Evolutionary conservation across 345 rosid genomes (phyloP).

Genomic region (Streptanthus diversifolius): DNA sequence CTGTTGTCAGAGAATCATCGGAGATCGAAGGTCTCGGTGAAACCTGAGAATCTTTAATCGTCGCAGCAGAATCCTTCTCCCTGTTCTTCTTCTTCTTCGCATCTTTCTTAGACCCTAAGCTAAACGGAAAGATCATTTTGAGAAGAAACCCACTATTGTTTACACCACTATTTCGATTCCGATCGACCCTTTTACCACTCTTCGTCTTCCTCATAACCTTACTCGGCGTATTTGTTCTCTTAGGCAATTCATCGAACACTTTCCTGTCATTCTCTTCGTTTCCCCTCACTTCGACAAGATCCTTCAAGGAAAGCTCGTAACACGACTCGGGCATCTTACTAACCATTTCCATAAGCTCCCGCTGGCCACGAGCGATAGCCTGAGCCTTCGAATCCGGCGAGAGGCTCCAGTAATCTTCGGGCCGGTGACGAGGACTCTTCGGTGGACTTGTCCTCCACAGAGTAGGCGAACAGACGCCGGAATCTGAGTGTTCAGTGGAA

Average conservation of each 20-base stretch:
- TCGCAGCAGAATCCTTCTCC: background rate
- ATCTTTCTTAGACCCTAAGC: constrained; percentile 41
- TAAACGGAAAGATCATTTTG: constrained; percentile 65
- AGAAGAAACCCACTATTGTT: constrained; percentile 60
- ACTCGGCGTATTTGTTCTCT: constrained; percentile 5
- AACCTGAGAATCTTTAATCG: constrained; percentile 30
- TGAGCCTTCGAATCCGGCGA: constrained; percentile 70
- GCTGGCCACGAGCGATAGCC: constrained; percentile 80
- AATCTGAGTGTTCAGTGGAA: constrained; percentile 39
- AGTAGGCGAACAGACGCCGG: constrained; percentile 62
- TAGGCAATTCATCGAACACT: constrained; percentile 18
- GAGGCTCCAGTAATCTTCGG: constrained; percentile 45
- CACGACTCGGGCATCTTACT: constrained; percentile 83
- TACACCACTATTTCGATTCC: constrained; percentile 42
- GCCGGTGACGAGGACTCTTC: constrained; percentile 42
- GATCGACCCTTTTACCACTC: constrained; percentile 23
- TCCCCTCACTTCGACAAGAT: constrained; percentile 54
- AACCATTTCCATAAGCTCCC: constrained; percentile 94
- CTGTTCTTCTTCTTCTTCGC: constrained; percentile 31
- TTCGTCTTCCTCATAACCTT: constrained; percentile 20
- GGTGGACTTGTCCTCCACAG: constrained; percentile 60
- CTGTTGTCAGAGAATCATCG: constrained; percentile 39
- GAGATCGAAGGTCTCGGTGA: constrained; percentile 47
- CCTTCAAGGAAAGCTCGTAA: constrained; percentile 79
- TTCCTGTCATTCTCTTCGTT: constrained; percentile 33